These are phyloP conservation scores for Cardamine chenopodiifolia DNA, from an alignment of 345 rosid genomes.

Conservation along the genomic window DNA sequence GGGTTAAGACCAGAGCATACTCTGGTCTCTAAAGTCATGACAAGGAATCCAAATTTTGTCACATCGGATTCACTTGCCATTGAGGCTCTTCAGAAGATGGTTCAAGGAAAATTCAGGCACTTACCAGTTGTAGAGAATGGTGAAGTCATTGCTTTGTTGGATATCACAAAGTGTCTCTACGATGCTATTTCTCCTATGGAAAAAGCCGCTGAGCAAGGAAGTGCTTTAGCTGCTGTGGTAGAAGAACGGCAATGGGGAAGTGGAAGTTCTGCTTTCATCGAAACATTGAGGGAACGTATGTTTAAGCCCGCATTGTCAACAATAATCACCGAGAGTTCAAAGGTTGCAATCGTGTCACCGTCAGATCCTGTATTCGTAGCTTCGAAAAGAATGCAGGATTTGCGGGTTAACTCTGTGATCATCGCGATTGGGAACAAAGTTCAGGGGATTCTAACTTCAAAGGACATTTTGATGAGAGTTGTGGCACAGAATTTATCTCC, in stretches of 20 bases:
- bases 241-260: constrained; percentile 92
- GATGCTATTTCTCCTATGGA: constrained; percentile 96
- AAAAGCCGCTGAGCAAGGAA: constrained; percentile 93
- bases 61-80: constrained; percentile 82
- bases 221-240: constrained; percentile 90
- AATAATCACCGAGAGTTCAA: constrained; percentile 70
- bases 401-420: constrained; percentile 75
- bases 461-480: constrained; percentile 93
- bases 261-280: constrained; percentile 65
- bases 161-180: constrained; percentile 89
- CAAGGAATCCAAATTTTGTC: constrained; percentile 86
- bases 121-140: constrained; percentile 98
- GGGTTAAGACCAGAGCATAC: constrained; percentile 94
- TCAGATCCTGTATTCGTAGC: constrained; percentile 91
- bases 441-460: constrained; percentile 90
- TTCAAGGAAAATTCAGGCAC: constrained; percentile 92
- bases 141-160: constrained; percentile 92
- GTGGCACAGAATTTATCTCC: constrained; percentile 97
- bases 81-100: constrained; percentile 97
- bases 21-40: constrained; percentile 84
- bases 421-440: constrained; percentile 65
- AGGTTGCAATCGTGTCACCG: constrained; percentile 70
- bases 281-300: constrained; percentile 88
- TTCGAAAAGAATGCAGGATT: constrained; percentile 79
- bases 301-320: constrained; percentile 90